Conservation (phyloP, 2,329 filamentous ascomycete genomes). For the Dactylonectria estremocensis region DNA sequence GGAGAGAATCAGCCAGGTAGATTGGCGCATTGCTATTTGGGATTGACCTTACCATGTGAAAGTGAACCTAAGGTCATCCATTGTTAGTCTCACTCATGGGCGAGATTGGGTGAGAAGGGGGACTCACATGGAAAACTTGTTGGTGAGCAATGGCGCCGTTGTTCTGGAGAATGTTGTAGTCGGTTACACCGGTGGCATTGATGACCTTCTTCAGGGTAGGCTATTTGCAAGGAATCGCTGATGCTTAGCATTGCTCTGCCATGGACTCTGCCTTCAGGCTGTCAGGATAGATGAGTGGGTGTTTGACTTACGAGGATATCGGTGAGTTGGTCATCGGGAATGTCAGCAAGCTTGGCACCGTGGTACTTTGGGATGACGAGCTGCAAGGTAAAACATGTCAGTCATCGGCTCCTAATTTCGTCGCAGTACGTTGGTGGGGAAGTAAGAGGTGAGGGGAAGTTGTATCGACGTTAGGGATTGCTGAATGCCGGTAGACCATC, state of each 20-base stretch:
- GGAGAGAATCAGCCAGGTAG: background rate
- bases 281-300: background rate
- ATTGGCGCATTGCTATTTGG: background rate
- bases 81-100: constrained; percentile 15
- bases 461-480: background rate
- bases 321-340: constrained; percentile 87
- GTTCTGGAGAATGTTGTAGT: constrained; percentile 98
- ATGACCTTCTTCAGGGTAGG: constrained; percentile 85
- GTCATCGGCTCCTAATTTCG: constrained; percentile 20
- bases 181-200: constrained; percentile 78
- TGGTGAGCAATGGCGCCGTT: constrained; percentile 95
- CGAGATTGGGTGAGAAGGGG: background rate
- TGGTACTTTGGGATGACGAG: constrained; percentile 97
- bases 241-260: constrained; percentile 17
- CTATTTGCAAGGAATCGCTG: constrained; percentile 36
- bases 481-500: background rate
- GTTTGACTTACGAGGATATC: constrained; percentile 81
- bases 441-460: constrained; percentile 16
- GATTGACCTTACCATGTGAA: constrained; percentile 82
- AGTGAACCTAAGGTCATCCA: constrained; percentile 78
- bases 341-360: constrained; percentile 91
- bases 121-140: constrained; percentile 87
- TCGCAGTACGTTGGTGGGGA: background rate
- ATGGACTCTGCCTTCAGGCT: background rate
- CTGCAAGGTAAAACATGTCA: constrained; percentile 60